Evolutionary conservation across 2,329 filamentous ascomycete genomes (phyloP), one percentile per base, ranked within the genome.

Genomic region (Cladophialophora psammophila): DNA sequence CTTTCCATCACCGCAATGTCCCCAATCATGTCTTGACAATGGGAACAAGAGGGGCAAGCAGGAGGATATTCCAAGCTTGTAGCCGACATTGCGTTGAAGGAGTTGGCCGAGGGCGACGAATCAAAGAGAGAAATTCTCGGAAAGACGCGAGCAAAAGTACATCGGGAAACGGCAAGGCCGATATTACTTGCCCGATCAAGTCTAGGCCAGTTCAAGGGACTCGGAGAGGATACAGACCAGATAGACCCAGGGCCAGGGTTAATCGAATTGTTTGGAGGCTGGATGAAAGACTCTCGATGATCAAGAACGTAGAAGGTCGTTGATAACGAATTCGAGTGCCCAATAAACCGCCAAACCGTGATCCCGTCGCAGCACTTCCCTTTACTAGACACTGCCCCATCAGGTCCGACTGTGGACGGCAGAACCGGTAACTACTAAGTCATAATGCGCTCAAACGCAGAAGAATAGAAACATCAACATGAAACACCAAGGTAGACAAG

Each of bases 391-490:
- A 26, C 26, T 26, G 26, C 26, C 26, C 26, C 26, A 26, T 26
- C 26, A 26, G 26, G 26, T 26, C 18, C 3, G 45, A 10, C 45
- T 31, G 5, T 13, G 45, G 45, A 31, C n/a, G 18, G n/a, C 42
- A 48, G n/a, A 48, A 48, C n/a, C 18, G 18, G 18, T 10, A 50
- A 50, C 20, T 26, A 26, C 45, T 18, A 50, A 32, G 52, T 45
- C 48, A 60, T 48, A 34, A 52, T 34, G 48, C 63, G 64, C 64
- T 66, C 35, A 35, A 66, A 66, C 64, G 64, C 64, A 66, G 64
- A 60, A 66, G 12, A 61, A 48, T 18, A 59, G 60, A 13, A 32
- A n/a, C n/a, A 20, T 18, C 45, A 52, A n/a, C 31, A 62, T 20
- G 59, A 63, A 56, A 42, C 31, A 36, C 34, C 10, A 50, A 18